Evolutionary conservation across 1,284 basidiomycete species (phyloP), one percentile per base, ranked within the genome.

Genomic region (Heterobasidion irregulare): DNA sequence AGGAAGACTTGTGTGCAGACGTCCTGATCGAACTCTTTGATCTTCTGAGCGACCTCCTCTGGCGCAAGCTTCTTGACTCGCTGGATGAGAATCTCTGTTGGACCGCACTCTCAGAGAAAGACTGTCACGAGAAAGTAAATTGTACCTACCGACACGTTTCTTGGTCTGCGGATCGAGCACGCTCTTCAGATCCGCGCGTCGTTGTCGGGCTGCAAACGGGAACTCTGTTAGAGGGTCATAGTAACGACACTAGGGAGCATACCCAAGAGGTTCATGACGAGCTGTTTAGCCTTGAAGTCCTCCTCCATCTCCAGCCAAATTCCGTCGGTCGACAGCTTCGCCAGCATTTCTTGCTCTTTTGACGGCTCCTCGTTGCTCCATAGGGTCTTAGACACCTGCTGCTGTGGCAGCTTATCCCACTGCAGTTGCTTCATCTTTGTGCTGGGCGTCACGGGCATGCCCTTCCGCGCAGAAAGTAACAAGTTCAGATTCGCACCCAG

Each of bases 371-470:
- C 86, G 13, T 80, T 77, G 44, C 77, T 86, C 89, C 93, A 98
- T 7, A 96, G 74, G 0, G 94, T 97, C 66, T 88, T 89, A 2
- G 72, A 72, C n/a, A 86, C 86, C 61, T 92, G 81, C 63, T 92
- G 83, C 59, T 92, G 91, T 46, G 89, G 85, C 32, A 98, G 78
- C 68, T 98, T 99, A 69, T 99, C 96, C 96, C 97, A 99, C 67
- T 99, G 96, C 50, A 99, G 76, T 70, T 98, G 94, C 71, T 98
- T 98, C 91, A 98, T 95, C 75, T 94, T 94, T 52, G 83, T 87
- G 58, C 81, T 85, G 1, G 95, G 92, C 51, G 91, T 87, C 53
- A 94, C 82, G 1, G 83, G 75, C 62, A 98, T 83, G 64, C 93
- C 92, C 70, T 98, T 98, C 53, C 94, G 86, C 53, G 78, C 75